Conservation (phyloP, 2,329 filamentous ascomycete genomes). For the Fusarium sp. region DNA sequence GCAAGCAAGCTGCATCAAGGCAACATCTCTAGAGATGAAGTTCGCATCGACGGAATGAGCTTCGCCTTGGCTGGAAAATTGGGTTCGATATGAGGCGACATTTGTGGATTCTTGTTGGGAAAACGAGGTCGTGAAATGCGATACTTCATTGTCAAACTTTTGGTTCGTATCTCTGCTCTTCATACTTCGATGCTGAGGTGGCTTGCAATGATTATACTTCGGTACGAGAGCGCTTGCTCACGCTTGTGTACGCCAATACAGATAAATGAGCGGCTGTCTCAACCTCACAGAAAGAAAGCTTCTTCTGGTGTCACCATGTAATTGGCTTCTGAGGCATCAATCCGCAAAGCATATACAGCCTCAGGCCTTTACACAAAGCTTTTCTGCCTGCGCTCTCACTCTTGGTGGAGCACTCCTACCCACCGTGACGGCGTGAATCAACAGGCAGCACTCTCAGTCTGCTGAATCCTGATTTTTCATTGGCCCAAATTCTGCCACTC, state of each 20-base stretch:
- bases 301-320: neutral
- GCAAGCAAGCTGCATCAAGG: neutral
- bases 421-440: neutral
- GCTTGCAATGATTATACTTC: neutral
- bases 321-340: neutral
- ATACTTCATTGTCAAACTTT: neutral
- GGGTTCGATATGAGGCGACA: neutral
- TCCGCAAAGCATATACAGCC: neutral
- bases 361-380: neutral
- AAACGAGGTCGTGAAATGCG: neutral
- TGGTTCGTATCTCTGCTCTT: neutral
- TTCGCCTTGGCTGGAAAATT: neutral
- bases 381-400: neutral
- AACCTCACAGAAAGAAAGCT: neutral
- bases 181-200: neutral
- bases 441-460: conserved; percentile 23
- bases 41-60: neutral
- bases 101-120: neutral
- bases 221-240: neutral
- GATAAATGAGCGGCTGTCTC: neutral
- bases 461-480: neutral
- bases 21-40: neutral
- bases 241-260: neutral
- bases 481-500: conserved; percentile 21
- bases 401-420: neutral